Conservation (phyloP, 805 yeast species). For the Barnettozyma vustinii region DNA sequence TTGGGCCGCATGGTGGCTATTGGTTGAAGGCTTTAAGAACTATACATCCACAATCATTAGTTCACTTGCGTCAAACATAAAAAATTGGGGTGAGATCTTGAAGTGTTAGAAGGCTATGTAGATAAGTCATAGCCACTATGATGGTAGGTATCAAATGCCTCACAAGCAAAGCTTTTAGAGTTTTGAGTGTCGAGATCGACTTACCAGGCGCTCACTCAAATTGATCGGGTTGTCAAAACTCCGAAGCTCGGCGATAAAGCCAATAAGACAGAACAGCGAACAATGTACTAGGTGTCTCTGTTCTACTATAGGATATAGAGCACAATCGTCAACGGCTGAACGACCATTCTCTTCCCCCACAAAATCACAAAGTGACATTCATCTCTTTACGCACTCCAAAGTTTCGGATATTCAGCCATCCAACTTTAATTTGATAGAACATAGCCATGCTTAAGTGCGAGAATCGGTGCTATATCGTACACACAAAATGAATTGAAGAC, state of each 20-base stretch:
- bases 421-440: too few species aligned
- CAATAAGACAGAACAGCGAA: not conserved
- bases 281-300: too few species aligned
- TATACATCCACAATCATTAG: too few species aligned
- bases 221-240: not conserved
- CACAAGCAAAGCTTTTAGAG: not conserved
- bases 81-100: too few species aligned
- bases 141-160: not conserved
- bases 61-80: too few species aligned
- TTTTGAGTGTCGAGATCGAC: not conserved
- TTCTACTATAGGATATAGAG: too few species aligned
- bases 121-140: not conserved
- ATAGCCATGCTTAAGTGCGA: not conserved
- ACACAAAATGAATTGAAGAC: not conserved
- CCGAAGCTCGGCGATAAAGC: not conserved
- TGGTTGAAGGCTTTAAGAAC: too few species aligned
- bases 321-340: too few species aligned
- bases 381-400: not conserved
- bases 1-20: not conserved
- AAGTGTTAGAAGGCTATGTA: too few species aligned
- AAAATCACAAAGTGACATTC: too few species aligned
- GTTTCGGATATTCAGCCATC: not conserved
- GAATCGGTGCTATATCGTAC: not conserved
- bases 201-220: too few species aligned
- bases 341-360: not conserved